Conservation (phyloP, 2,329 filamentous ascomycete genomes). For the Fusarium protoensiforme region DNA sequence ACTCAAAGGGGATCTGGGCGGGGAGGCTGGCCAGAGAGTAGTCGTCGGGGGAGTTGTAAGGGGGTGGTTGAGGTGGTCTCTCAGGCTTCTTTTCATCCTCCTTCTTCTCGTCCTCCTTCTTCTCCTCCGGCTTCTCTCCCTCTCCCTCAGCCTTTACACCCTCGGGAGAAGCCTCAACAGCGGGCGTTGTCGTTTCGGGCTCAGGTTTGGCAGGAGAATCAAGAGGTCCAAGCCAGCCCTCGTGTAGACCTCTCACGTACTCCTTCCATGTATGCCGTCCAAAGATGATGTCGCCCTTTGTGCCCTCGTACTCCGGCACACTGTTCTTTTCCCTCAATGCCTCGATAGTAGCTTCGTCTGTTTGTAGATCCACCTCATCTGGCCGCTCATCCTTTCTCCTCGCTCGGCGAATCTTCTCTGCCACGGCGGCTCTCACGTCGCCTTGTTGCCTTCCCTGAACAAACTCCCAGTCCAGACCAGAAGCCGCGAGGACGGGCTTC, state of each 20-base stretch:
- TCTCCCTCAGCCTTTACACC: conserved; percentile 42
- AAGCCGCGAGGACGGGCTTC: conserved; percentile 90
- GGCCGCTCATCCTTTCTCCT: conserved; percentile 68
- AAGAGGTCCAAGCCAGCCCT: conserved; percentile 93
- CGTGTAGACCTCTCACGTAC: conserved; percentile 91
- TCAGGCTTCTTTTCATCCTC: conserved; percentile 66
- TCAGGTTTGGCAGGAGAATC: conserved; percentile 64
- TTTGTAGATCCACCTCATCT: conserved; percentile 59
- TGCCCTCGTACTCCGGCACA: conserved; percentile 77
- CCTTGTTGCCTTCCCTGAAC: conserved; percentile 92
- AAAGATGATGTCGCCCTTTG: conserved; percentile 86
- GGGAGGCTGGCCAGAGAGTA: conserved; percentile 77
- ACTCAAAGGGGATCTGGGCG: conserved; percentile 65
- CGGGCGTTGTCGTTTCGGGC: conserved; percentile 37
- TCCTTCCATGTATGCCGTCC: conserved; percentile 97
- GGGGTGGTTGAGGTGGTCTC: conserved; percentile 70
- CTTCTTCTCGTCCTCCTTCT: conserved; percentile 48
- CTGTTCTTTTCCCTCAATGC: conserved; percentile 73
- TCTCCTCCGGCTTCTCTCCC: conserved; percentile 50
- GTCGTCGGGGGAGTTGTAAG: conserved; percentile 79
- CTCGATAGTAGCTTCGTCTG: conserved; percentile 67
- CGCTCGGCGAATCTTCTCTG: conserved; percentile 83
- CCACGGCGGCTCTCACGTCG: conserved; percentile 88
- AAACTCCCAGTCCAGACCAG: conserved; percentile 95
- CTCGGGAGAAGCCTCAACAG: conserved; percentile 38